These are phyloP conservation scores for Gryganskiella cystojenkinii DNA, from an alignment of 192 early-diverging fungal genomes.

Conservation along the genomic window DNA sequence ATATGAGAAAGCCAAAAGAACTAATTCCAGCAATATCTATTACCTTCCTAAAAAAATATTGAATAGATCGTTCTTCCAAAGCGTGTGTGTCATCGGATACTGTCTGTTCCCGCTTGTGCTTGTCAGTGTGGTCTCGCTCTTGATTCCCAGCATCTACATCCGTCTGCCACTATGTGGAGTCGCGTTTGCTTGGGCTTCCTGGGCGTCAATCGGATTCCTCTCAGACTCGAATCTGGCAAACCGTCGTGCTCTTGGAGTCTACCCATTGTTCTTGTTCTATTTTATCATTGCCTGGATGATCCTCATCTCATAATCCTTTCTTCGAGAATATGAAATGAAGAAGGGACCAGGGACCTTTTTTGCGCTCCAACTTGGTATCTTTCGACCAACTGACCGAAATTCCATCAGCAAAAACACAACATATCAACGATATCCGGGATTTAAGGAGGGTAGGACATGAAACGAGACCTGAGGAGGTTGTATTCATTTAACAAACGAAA, in stretches of 20 bases:
- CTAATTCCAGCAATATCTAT: not conserved
- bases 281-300: constrained; percentile 96
- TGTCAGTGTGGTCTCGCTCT: constrained; percentile 77
- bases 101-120: constrained; percentile 94
- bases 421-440: too few relatives aligned
- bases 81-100: constrained; percentile 96
- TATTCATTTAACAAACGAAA: too few relatives aligned
- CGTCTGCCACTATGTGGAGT: constrained; percentile 78
- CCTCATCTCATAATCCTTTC: constrained; percentile 78
- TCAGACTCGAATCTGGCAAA: constrained; percentile 88
- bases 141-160: constrained; percentile 74
- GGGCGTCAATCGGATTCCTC: constrained; percentile 95
- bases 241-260: constrained; percentile 87
- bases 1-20: not conserved
- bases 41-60: not conserved
- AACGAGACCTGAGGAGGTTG: too few relatives aligned
- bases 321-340: too few relatives aligned
- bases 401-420: too few relatives aligned
- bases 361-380: too few relatives aligned
- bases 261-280: constrained; percentile 96
- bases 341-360: too few relatives aligned
- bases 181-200: constrained; percentile 90
- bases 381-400: too few relatives aligned
- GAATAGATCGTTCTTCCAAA: constrained; percentile 93
- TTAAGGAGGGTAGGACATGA: too few relatives aligned